phyloP scores from a whole-genome alignment of 192 early-diverging fungal species.

The Anaeromyces robustus region DNA sequence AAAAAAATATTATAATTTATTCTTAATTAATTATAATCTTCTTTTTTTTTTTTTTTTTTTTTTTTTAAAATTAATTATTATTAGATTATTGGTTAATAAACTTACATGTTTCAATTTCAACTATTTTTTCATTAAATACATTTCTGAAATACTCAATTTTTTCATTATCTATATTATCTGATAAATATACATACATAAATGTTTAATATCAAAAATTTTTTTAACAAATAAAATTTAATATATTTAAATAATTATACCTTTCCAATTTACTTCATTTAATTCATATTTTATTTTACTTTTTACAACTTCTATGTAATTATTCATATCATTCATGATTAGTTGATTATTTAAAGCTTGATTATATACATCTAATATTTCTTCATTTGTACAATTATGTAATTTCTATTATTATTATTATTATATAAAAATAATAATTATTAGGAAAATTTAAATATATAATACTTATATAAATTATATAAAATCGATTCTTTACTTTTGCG shows the following conservation, averaged over 20 bases:
- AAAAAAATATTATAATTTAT: no score
- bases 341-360: neutral
- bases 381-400: neutral
- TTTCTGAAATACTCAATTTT: neutral
- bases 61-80: no score
- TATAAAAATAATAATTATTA: neutral
- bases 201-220: no score
- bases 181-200: neutral
- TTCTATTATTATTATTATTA: neutral
- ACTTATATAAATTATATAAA: no score
- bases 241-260: neutral
- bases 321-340: neutral
- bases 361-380: neutral
- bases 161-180: neutral
- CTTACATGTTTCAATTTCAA: neutral
- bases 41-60: no score
- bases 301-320: neutral
- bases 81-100: no score
- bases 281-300: neutral
- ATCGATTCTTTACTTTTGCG: neutral
- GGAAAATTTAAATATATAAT: no score
- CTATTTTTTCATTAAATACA: neutral
- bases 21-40: no score
- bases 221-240: no score
- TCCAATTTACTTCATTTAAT: neutral